These are phyloP conservation scores for Tagetes patula DNA, from an alignment of 129 eudicot genomes.

Conservation along the genomic window DNA sequence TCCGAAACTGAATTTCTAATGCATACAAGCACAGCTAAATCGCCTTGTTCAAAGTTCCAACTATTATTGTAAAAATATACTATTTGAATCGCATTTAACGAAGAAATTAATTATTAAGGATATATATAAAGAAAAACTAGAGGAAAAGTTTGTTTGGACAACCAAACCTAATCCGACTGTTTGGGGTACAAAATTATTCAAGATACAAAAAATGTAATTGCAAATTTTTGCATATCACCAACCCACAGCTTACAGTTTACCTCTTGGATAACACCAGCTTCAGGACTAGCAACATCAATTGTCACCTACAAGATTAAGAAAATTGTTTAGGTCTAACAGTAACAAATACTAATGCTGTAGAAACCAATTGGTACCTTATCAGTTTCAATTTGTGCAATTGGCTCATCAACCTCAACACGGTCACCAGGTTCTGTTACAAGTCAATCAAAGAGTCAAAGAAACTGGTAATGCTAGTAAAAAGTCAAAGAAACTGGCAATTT, in stretches of 20 bases:
- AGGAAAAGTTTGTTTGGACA: conserved; percentile 1
- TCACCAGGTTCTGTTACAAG: conserved; percentile 62
- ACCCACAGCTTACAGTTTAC: conserved; percentile 29
- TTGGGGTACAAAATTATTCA: no score
- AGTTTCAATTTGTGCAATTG: conserved; percentile 71
- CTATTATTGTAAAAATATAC: neutral
- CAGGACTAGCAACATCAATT: conserved; percentile 69
- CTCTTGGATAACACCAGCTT: conserved; percentile 58
- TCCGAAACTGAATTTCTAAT: neutral
- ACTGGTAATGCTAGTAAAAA: conserved; percentile 1
- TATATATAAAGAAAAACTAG: neutral
- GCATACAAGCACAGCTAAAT: conserved; percentile 7
- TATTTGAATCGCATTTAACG: neutral
- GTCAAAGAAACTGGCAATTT: conserved; percentile 19
- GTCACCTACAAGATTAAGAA: conserved; percentile 49
- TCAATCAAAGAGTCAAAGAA: neutral
- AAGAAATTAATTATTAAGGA: neutral
- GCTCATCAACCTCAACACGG: conserved; percentile 57
- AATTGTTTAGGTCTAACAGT: conserved; percentile 18
- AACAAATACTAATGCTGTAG: conserved; percentile 1
- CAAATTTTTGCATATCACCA: neutral
- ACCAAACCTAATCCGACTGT: neutral
- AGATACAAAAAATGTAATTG: neutral
- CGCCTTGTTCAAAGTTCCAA: neutral
- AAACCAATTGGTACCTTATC: conserved; percentile 50